These are phyloP conservation scores for Gossypium australe DNA, from an alignment of 345 rosid species.

Conservation along the genomic window DNA sequence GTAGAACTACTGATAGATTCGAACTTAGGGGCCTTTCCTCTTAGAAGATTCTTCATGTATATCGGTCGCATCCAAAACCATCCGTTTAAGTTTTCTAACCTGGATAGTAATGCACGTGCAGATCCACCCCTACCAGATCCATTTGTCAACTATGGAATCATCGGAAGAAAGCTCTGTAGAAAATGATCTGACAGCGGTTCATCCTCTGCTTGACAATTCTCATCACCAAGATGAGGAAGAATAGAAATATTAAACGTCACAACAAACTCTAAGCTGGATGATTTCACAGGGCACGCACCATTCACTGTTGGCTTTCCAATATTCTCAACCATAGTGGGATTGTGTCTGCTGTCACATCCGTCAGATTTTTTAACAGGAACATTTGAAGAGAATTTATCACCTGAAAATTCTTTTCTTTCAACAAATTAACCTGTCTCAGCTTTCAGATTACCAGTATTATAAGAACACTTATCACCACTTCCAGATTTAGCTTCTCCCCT, in stretches of 20 bases:
- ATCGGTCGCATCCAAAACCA: slow-evolving; percentile 78
- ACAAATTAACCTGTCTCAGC: slow-evolving; percentile 2
- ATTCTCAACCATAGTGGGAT: slow-evolving; percentile 25
- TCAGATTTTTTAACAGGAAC: slow-evolving; percentile 25
- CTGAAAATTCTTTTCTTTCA: slow-evolving; percentile 26
- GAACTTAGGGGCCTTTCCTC: slow-evolving; percentile 55
- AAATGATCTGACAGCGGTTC: slow-evolving; percentile 15
- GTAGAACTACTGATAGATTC: slow-evolving; percentile 38
- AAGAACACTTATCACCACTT: slow-evolving; percentile 22
- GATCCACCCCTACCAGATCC: slow-evolving; percentile 26
- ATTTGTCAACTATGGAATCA: slow-evolving; percentile 21
- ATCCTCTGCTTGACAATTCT: slow-evolving; percentile 16
- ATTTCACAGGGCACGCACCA: slow-evolving; percentile 12
- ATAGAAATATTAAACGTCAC: slow-evolving; percentile 4
- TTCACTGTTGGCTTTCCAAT: slow-evolving; percentile 19
- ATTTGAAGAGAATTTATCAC: slow-evolving; percentile 38
- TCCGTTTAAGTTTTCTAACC: slow-evolving; percentile 41
- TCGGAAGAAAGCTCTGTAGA: slow-evolving; percentile 14
- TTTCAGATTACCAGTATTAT: slow-evolving; percentile 21
- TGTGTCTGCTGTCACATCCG: slow-evolving; percentile 17
- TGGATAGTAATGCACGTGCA: slow-evolving; percentile 28
- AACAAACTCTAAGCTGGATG: slow-evolving; percentile 1
- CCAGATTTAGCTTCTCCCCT: slow-evolving; percentile 15
- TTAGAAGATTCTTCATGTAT: slow-evolving; percentile 47
- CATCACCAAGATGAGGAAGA: slow-evolving; percentile 17